A percentile compares a stretch with the other conserved stretches of the same genome.
These are phyloP conservation scores for Scheffersomyces lignicola DNA, from an alignment of 1,139 yeast genomes.

Conservation along the genomic window DNA sequence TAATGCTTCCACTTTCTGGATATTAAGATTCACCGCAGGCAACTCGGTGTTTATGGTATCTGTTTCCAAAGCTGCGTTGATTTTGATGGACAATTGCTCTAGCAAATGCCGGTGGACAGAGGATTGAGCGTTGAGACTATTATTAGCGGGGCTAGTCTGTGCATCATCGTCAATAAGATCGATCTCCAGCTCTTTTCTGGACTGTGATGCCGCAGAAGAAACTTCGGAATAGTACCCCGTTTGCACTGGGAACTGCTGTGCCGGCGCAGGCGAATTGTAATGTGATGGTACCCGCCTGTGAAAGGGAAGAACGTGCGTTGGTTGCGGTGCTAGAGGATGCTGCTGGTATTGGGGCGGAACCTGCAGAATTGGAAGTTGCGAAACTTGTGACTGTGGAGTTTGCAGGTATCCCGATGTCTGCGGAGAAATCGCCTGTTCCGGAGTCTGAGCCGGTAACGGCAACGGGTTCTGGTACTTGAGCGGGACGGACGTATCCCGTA, in stretches of 20 bases:
- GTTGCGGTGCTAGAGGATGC: slow-evolving; percentile 3
- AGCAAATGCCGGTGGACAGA: slow-evolving; percentile 10
- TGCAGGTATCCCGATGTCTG: no score
- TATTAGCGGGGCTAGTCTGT: neutral
- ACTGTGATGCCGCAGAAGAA: neutral
- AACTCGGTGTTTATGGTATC: slow-evolving; percentile 13
- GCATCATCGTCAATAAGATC: slow-evolving; percentile 19
- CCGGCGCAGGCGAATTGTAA: slow-evolving; percentile 1
- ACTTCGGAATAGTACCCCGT: slow-evolving; percentile 2
- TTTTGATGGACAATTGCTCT: slow-evolving; percentile 20
- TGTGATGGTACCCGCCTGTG: slow-evolving; percentile 7
- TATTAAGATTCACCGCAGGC: slow-evolving; percentile 18
- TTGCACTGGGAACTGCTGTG: slow-evolving; percentile 18
- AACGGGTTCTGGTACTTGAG: slow-evolving; percentile 34
- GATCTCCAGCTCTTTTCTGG: slow-evolving; percentile 1
- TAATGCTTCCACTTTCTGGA: slow-evolving; percentile 28
- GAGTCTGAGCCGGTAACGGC: slow-evolving; percentile 27
- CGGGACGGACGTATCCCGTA: slow-evolving; percentile 17
- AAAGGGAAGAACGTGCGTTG: neutral
- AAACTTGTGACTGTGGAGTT: neutral
- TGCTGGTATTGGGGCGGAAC: neutral
- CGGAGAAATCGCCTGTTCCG: neutral
- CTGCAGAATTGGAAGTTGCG: slow-evolving; percentile 8
- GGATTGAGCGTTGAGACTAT: slow-evolving; percentile 5
- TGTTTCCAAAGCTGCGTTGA: slow-evolving; percentile 20